Evolutionary conservation across 345 rosid species (phyloP).

Genomic region (Eucalyptus grandis): DNA sequence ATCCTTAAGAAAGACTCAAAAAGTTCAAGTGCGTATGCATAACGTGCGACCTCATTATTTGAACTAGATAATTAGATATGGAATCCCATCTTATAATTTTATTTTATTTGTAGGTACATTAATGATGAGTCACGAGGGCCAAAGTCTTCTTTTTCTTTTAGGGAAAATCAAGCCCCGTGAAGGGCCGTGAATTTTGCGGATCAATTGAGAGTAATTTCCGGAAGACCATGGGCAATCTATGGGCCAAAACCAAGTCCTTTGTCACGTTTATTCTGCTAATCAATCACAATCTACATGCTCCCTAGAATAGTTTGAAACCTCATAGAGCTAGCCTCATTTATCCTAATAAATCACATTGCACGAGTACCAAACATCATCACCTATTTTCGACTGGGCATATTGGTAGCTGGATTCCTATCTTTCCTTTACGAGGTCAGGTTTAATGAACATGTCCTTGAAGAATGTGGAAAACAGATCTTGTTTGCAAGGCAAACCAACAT

Average conservation of each 20-base stretch:
- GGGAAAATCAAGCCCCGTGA: neutral
- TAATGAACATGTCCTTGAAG: neutral
- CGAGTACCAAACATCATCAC: neutral
- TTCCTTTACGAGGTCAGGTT: neutral
- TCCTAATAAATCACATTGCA: neutral
- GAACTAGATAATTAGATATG: neutral
- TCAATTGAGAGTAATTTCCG: neutral
- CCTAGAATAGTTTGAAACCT: neutral
- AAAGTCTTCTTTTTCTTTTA: neutral
- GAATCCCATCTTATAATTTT: neutral
- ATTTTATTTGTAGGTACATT: neutral
- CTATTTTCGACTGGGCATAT: neutral
- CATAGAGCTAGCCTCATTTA: neutral
- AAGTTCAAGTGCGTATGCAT: neutral
- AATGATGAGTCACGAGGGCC: neutral
- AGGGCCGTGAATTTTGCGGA: neutral
- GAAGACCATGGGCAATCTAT: neutral
- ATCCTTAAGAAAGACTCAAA: neutral
- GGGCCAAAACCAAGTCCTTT: neutral
- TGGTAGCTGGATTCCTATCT: neutral
- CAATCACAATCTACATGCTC: neutral
- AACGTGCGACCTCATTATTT: neutral
- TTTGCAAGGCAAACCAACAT: neutral
- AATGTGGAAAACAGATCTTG: neutral
- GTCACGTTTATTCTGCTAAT: neutral